Conservation (phyloP, 2,329 filamentous ascomycete genomes). For the Emergomyces pasteurianus region DNA sequence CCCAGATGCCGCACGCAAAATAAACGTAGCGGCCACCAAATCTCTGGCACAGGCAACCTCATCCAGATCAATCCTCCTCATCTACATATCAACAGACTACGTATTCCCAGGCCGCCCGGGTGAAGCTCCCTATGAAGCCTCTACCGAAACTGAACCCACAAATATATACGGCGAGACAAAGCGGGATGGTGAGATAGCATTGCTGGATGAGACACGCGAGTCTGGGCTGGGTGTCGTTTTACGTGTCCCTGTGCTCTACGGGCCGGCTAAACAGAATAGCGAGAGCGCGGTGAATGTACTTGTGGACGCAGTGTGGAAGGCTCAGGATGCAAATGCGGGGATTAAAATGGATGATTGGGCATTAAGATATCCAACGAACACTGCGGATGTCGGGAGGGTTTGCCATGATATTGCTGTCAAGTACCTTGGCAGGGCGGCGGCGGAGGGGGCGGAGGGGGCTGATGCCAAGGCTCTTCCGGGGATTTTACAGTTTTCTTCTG, state of each 20-base stretch:
- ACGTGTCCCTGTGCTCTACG: slow-evolving; percentile 75
- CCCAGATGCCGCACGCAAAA: slow-evolving; percentile 57
- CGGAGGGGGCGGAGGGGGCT: slow-evolving; percentile 34
- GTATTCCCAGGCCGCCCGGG: slow-evolving; percentile 66
- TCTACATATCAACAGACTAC: slow-evolving; percentile 63
- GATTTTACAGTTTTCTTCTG: slow-evolving; percentile 74
- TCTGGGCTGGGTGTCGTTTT: slow-evolving; percentile 55
- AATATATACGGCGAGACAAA: slow-evolving; percentile 73
- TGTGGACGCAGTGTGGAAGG: slow-evolving; percentile 63
- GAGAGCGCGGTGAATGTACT: slow-evolving; percentile 79
- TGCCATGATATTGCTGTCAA: slow-evolving; percentile 60
- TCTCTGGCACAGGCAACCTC: slow-evolving; percentile 56
- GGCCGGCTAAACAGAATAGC: slow-evolving; percentile 50
- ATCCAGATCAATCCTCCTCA: slow-evolving; percentile 37
- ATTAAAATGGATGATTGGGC: slow-evolving; percentile 82
- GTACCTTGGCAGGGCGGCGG: slow-evolving; percentile 43
- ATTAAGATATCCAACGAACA: slow-evolving; percentile 75
- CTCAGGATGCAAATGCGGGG: slow-evolving; percentile 47
- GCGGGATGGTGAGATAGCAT: slow-evolving; percentile 57
- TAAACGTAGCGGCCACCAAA: slow-evolving; percentile 63
- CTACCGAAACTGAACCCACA: slow-evolving; percentile 53
- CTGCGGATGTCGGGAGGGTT: slow-evolving; percentile 71
- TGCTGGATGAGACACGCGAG: slow-evolving; percentile 47
- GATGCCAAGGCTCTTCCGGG: slow-evolving; percentile 44
- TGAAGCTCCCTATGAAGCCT: slow-evolving; percentile 69